A percentile compares a stretch with the other conserved stretches of the same genome.
Conservation (phyloP, 306 rosid genomes). For the Begonia loranthoides region DNA sequence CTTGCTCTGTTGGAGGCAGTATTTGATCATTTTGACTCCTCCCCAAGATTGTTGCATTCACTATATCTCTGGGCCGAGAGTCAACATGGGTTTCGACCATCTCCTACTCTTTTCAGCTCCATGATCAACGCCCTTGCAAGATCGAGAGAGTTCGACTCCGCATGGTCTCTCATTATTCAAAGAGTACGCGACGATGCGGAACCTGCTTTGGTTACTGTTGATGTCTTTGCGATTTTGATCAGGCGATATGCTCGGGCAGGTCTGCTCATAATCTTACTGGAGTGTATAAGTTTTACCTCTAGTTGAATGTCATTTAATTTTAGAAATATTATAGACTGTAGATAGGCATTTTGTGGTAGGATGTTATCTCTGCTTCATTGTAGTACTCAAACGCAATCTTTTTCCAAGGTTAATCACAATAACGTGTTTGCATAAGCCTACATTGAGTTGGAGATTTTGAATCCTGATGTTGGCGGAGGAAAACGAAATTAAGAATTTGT, state of each 20-base stretch:
- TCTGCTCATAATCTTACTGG: constrained; percentile 6
- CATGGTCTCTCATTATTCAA: constrained; percentile 51
- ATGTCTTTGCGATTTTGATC: constrained; percentile 58
- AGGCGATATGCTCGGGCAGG: constrained; percentile 80
- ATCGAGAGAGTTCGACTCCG: constrained; percentile 49
- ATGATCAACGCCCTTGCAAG: constrained; percentile 46
- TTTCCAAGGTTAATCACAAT: too few species aligned
- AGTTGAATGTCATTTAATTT: not conserved
- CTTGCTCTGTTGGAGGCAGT: constrained; percentile 24
- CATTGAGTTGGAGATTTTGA: not conserved
- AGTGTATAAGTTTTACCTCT: not conserved
- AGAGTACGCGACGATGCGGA: constrained; percentile 17
- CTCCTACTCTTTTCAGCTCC: constrained; percentile 29
- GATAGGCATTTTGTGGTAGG: too few species aligned
- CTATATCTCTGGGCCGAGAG: constrained; percentile 64
- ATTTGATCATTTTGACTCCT: constrained; percentile 44
- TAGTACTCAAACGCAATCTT: too few species aligned
- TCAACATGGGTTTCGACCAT: constrained; percentile 34
- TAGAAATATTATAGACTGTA: not conserved
- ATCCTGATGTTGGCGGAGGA: not conserved
- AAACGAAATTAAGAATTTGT: not conserved
- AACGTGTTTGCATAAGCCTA: too few species aligned
- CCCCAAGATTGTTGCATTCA: constrained; percentile 54
- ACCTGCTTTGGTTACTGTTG: constrained; percentile 31
- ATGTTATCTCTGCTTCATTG: too few species aligned